These are phyloP conservation scores for Lichina pygmaea DNA, from an alignment of 495 filamentous ascomycete species.

Conservation along the genomic window DNA sequence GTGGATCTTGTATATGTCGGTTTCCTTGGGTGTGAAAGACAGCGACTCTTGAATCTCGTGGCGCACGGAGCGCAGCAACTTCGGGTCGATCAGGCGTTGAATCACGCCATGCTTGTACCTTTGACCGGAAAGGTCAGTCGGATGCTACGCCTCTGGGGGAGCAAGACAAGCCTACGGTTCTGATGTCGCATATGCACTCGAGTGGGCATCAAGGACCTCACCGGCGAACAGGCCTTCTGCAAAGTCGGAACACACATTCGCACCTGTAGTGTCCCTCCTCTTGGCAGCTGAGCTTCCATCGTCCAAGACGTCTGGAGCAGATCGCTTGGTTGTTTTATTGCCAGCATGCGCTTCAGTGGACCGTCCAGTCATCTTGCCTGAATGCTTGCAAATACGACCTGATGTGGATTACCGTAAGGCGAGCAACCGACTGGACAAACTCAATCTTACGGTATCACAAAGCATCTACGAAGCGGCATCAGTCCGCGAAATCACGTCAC, in stretches of 20 bases:
- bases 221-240: slow-evolving; percentile 51
- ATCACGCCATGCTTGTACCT: slow-evolving; percentile 86
- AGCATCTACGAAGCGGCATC: too few species aligned
- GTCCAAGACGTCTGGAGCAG: too few species aligned
- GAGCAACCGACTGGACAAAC: too few species aligned
- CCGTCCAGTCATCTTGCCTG: too few species aligned
- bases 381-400: too few species aligned
- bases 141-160: background rate
- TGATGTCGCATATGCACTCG: slow-evolving; percentile 40
- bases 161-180: slow-evolving; percentile 24
- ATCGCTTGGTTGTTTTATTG: too few species aligned
- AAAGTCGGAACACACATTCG: slow-evolving; percentile 17
- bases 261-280: background rate
- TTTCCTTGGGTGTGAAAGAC: slow-evolving; percentile 93
- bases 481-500: too few species aligned
- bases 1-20: slow-evolving; percentile 98
- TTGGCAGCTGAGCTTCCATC: background rate
- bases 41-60: slow-evolving; percentile 69
- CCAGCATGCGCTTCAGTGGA: too few species aligned
- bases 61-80: slow-evolving; percentile 65
- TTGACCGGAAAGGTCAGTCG: background rate
- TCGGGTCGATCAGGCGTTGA: slow-evolving; percentile 41
- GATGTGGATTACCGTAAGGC: too few species aligned
- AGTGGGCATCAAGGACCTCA: slow-evolving; percentile 36
- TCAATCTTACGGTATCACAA: too few species aligned